Conservation (phyloP, 768 basidiomycete species). For the Auricularia cornea region DNA sequence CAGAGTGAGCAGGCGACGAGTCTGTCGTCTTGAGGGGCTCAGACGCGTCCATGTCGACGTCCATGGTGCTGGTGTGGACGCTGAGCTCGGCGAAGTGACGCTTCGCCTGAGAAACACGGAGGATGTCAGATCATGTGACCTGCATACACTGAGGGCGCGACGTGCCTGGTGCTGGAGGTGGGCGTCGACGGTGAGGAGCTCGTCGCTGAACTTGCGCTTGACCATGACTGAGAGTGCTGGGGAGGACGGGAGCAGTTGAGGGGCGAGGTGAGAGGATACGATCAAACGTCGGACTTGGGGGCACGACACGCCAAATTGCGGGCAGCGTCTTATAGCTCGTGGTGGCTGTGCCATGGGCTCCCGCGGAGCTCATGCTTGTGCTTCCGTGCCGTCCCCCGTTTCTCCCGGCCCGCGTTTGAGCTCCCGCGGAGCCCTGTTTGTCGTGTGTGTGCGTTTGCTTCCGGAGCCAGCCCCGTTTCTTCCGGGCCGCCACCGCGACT, state of each 20-base stretch:
- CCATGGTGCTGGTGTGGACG: neutral
- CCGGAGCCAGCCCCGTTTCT: too few species aligned
- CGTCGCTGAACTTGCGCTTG: constrained; percentile 67
- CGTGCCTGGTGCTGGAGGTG: neutral
- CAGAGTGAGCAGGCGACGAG: neutral
- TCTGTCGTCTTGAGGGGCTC: neutral
- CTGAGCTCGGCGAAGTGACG: neutral
- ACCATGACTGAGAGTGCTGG: constrained; percentile 38
- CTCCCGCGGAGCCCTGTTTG: too few species aligned
- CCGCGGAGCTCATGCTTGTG: too few species aligned
- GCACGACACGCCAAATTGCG: neutral
- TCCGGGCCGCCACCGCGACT: too few species aligned
- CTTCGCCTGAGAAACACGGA: neutral
- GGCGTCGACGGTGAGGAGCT: constrained; percentile 14
- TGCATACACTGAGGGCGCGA: neutral
- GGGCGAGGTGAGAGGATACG: neutral
- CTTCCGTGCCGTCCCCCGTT: too few species aligned
- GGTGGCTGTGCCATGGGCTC: too few species aligned
- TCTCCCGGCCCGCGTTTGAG: too few species aligned
- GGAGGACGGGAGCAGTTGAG: constrained; percentile 1
- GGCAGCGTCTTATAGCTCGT: too few species aligned
- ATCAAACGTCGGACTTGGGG: neutral
- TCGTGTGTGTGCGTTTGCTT: too few species aligned
- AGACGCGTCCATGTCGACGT: constrained; percentile 5
- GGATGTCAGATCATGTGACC: neutral